A percentile compares a stretch with the other conserved stretches of the same genome.
Evolutionary conservation across 75 land plant species (phyloP).

Genomic region (Selaginella moellendorffii): DNA sequence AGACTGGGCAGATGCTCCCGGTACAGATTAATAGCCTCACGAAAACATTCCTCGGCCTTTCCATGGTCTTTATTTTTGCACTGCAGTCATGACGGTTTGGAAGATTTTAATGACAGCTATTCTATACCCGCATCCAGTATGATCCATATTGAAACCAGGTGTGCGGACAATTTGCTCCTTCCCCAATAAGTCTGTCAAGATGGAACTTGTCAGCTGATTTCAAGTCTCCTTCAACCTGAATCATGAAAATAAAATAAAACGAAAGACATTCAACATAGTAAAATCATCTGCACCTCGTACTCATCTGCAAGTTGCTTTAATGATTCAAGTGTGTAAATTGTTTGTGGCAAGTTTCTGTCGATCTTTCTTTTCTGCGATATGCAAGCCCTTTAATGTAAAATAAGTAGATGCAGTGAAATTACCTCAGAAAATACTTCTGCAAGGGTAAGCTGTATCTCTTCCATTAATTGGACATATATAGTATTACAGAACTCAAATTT

Average conservation of each 20-base stretch:
- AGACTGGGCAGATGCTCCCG: conserved; percentile 20
- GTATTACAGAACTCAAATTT: conserved; percentile 29
- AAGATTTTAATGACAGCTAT: not conserved
- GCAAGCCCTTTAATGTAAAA: not conserved
- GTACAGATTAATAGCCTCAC: conserved; percentile 21
- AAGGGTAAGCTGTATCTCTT: conserved; percentile 11
- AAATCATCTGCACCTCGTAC: conserved; percentile 18
- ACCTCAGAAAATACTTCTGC: not conserved
- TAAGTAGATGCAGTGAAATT: not conserved
- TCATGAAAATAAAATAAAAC: not conserved
- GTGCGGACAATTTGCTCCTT: conserved; percentile 10
- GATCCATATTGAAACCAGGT: conserved; percentile 30
- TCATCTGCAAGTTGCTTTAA: conserved; percentile 22
- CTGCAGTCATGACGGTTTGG: conserved; percentile 4
- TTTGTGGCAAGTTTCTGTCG: not conserved
- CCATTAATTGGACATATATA: conserved; percentile 21
- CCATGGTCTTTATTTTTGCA: conserved; percentile 18
- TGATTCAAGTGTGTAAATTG: not conserved
- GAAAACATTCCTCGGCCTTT: conserved; percentile 31
- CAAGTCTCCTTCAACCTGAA: conserved; percentile 14
- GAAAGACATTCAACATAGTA: not conserved
- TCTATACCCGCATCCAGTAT: conserved; percentile 23
- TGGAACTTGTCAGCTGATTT: conserved; percentile 19
- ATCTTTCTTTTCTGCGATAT: not conserved
- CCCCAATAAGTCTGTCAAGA: conserved; percentile 27